Conservation (phyloP, 1,284 basidiomycete genomes). For the Cryptococcus sp. region DNA sequence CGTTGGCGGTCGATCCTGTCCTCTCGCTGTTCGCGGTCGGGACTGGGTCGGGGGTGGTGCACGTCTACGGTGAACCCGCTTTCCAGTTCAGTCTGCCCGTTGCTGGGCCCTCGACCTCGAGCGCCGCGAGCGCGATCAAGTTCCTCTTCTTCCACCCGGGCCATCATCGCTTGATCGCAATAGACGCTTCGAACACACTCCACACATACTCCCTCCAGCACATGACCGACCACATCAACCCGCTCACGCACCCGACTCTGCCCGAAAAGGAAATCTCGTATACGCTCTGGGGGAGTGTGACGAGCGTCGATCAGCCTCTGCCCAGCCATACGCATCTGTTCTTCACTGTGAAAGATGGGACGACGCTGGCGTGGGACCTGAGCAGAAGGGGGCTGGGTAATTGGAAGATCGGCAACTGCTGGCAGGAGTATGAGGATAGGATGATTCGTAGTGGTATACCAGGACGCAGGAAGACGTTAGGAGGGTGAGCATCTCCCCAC, state of each 20-base stretch:
- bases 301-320: conserved; percentile 42
- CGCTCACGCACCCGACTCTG: conserved; percentile 37
- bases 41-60: conserved; percentile 45
- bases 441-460: conserved; percentile 62
- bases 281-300: conserved; percentile 36
- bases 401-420: conserved; percentile 70
- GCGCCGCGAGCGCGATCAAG: conserved; percentile 33
- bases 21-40: conserved; percentile 74
- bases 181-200: conserved; percentile 46
- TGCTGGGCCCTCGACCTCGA: conserved; percentile 25
- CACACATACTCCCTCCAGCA: conserved; percentile 41
- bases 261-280: conserved; percentile 36
- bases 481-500: conserved; percentile 45
- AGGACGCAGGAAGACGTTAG: conserved; percentile 53
- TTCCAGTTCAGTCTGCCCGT: conserved; percentile 49
- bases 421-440: conserved; percentile 73
- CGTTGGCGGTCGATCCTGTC: conserved; percentile 70
- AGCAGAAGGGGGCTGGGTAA: conserved; percentile 63
- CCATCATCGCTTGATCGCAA: conserved; percentile 42
- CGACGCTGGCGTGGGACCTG: conserved; percentile 66
- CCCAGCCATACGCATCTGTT: conserved; percentile 49
- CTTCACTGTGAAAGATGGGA: conserved; percentile 51
- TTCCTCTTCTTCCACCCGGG: conserved; percentile 52
- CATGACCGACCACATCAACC: conserved; percentile 38
- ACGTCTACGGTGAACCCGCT: conserved; percentile 44